Evolutionary conservation across 345 rosid species (phyloP).

Genomic region (Brassica rapa): DNA sequence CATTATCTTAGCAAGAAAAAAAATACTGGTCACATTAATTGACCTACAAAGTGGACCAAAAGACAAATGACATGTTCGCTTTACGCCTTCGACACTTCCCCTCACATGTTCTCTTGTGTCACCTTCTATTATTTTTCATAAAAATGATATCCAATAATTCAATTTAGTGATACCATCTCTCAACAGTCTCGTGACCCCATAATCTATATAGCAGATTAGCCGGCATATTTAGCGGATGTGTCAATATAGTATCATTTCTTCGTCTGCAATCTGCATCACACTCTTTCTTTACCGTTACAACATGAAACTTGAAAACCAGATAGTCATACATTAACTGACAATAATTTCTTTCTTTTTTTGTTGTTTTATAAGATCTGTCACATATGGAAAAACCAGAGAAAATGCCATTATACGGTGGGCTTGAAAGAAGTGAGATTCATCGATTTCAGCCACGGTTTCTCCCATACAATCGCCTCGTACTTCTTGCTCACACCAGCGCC

Average conservation of each 20-base stretch:
- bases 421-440: not conserved
- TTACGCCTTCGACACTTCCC: slow-evolving; percentile 8
- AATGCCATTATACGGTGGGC: not conserved
- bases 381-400: not conserved
- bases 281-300: not conserved
- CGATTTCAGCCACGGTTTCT: not conserved
- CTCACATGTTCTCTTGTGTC: slow-evolving; percentile 19
- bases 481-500: not conserved
- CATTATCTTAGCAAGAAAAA: not conserved
- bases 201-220: slow-evolving; percentile 15
- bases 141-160: not conserved
- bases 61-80: slow-evolving; percentile 35
- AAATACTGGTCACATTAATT: not conserved
- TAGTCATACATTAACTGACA: not conserved
- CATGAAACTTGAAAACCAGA: not conserved
- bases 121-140: too few relatives aligned
- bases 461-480: not conserved
- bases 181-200: slow-evolving; percentile 20
- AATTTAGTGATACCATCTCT: not conserved
- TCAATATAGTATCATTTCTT: not conserved
- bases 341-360: not conserved
- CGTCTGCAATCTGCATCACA: not conserved
- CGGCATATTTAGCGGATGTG: slow-evolving; percentile 8
- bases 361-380: not conserved
- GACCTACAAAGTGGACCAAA: not conserved